These are phyloP conservation scores for Phytophthora hybrid DNA, from an alignment of 352 stramenopile genomes.

Conservation along the genomic window DNA sequence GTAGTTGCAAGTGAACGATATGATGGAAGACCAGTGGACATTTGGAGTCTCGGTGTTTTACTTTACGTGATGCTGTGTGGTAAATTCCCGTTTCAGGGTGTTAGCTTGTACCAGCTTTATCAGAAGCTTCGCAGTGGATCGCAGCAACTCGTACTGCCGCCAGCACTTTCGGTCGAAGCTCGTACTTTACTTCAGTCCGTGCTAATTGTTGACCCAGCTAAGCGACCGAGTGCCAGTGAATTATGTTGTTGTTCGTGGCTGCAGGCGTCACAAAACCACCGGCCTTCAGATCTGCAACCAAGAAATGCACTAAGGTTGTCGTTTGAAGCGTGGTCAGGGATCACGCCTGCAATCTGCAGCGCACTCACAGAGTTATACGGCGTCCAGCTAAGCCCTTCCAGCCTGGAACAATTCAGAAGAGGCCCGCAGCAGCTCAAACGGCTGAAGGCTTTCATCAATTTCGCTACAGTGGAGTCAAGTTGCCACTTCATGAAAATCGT, in stretches of 20 bases:
- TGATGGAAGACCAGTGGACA: conserved; percentile 64
- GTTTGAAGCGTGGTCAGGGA: conserved; percentile 26
- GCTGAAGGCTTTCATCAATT: conserved; percentile 24
- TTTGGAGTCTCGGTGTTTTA: conserved; percentile 74
- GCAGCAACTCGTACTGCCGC: conserved; percentile 40
- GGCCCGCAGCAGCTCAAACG: conserved; percentile 1
- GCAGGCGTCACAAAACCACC: neutral
- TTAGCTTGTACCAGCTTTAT: conserved; percentile 46
- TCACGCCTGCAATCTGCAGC: conserved; percentile 8
- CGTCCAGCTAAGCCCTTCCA: conserved; percentile 3
- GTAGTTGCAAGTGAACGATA: conserved; percentile 65
- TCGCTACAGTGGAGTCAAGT: conserved; percentile 15
- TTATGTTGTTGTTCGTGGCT: conserved; percentile 57
- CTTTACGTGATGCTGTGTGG: conserved; percentile 74
- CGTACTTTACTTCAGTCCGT: conserved; percentile 58
- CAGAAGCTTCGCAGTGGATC: conserved; percentile 39
- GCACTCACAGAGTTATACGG: conserved; percentile 32
- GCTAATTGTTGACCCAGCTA: conserved; percentile 51
- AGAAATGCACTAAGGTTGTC: neutral
- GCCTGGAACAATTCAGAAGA: neutral
- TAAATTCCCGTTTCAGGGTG: conserved; percentile 63
- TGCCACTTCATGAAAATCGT: conserved; percentile 13
- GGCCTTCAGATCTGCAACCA: neutral
- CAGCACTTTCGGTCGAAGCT: conserved; percentile 43
- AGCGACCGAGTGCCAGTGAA: conserved; percentile 43